phyloP scores from a whole-genome alignment of 306 rosid genomes.

The Sesbania bispinosa region DNA sequence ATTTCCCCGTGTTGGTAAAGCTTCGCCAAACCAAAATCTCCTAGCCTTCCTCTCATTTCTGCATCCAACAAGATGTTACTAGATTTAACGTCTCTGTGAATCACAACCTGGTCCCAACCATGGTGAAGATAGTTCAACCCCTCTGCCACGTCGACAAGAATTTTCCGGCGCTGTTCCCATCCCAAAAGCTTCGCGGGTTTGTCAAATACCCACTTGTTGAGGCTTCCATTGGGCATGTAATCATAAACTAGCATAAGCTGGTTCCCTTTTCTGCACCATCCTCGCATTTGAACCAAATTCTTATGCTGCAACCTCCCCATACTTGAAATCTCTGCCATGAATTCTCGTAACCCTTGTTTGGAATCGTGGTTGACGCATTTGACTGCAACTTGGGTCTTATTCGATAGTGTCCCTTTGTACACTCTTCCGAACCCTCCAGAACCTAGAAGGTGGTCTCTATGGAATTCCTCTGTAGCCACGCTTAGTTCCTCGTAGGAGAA shows the following conservation, averaged over 20 bases:
- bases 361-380: slow-evolving; percentile 91
- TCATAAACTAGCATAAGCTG: slow-evolving; percentile 82
- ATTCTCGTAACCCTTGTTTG: slow-evolving; percentile 81
- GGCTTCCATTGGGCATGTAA: slow-evolving; percentile 85
- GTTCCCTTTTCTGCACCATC: slow-evolving; percentile 82
- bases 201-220: slow-evolving; percentile 73
- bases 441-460: slow-evolving; percentile 51
- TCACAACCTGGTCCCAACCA: slow-evolving; percentile 88
- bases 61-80: slow-evolving; percentile 72
- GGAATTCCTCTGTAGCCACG: slow-evolving; percentile 54
- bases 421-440: slow-evolving; percentile 89
- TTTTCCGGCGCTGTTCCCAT: slow-evolving; percentile 61
- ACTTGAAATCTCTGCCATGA: slow-evolving; percentile 93
- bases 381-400: slow-evolving; percentile 65
- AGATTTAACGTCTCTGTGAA: slow-evolving; percentile 82
- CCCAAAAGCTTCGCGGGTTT: slow-evolving; percentile 38
- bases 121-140: slow-evolving; percentile 82
- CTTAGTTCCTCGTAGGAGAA: slow-evolving; percentile 67
- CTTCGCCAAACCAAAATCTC: slow-evolving; percentile 92
- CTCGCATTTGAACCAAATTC: slow-evolving; percentile 82
- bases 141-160: slow-evolving; percentile 81
- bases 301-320: slow-evolving; percentile 95
- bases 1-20: slow-evolving; percentile 79
- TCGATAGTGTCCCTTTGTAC: slow-evolving; percentile 54
- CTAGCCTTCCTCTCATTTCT: slow-evolving; percentile 76